Evolutionary conservation across 139 green algal species (phyloP), one percentile per base, ranked within the genome.

Genomic region (Haematococcus lacustris): DNA sequence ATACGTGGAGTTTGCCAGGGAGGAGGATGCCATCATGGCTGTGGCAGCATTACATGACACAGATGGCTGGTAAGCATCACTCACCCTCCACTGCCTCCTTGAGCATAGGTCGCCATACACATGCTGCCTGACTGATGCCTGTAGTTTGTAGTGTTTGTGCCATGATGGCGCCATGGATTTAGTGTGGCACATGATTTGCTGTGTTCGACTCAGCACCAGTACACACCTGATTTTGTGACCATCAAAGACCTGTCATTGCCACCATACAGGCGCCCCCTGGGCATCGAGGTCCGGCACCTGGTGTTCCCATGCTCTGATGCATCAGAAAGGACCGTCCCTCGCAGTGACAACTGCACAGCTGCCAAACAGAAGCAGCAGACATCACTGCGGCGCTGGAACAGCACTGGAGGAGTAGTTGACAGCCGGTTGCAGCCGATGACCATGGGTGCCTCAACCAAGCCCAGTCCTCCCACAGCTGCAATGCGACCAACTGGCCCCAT

Each of bases 1-100:
- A 4, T 84, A 76, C 26, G 77, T 88, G 39, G 83, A 88, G 75
- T 88, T 82, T 63, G 75, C 74, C 37, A 74, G 43, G 7, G 75
- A 86, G 62, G 83, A 84, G 3, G 77, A 71, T 1, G 77, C 73
- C 28, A 37, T 77, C 26, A 43, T 66, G 30, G 73, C 75, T 13
- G 61, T 78, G 17, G 75, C 41, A 23, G 77, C 71, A 25, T 66
- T 73, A 0, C 71, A 69, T 37, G 73, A 87, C 61, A 62, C 64
- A 25, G 77, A 83, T 39, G 77, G 73, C 57, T 81, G 76, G 76
- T 74, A 51, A 73, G 73, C 47, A 57, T 57, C 21, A 21, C 21
- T 13, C 47, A 57, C 21, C 13, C 47, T 57, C 13, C 13, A 57
- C 47, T 57, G 47, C 47, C 21, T 13, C 13, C 13, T 57, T 57